Evolutionary conservation across 805 yeast species (phyloP).

Genomic region (Starmerella sp.): DNA sequence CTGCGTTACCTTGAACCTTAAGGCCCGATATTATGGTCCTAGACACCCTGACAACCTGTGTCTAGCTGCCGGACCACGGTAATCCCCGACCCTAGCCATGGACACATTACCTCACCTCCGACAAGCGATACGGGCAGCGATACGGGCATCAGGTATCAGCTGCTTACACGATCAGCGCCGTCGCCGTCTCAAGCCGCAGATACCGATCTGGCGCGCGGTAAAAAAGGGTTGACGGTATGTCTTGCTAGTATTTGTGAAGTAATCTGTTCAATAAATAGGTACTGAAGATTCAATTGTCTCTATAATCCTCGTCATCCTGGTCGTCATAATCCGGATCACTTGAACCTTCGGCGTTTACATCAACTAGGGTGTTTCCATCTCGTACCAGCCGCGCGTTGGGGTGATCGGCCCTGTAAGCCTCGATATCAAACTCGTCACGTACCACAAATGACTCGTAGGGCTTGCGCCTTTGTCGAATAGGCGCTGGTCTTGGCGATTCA

Average conservation of each 20-base stretch:
- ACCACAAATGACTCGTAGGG: conserved; percentile 8
- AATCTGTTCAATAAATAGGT: neutral
- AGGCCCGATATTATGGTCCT: too few species aligned
- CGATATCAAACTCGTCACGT: conserved; percentile 16
- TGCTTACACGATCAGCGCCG: neutral
- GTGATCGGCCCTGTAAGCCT: conserved; percentile 13
- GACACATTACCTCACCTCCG: too few species aligned
- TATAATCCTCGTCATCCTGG: neutral
- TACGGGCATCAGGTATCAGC: neutral
- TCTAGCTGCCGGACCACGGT: too few species aligned
- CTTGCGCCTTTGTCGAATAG: neutral
- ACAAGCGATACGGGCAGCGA: neutral
- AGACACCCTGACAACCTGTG: too few species aligned
- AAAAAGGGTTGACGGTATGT: too few species aligned
- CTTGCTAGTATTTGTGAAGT: too few species aligned
- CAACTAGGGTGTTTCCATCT: conserved; percentile 2
- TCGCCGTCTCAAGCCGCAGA: neutral
- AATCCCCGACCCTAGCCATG: too few species aligned
- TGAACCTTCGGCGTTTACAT: neutral
- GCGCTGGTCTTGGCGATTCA: conserved; percentile 4
- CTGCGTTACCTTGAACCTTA: too few species aligned
- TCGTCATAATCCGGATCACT: neutral
- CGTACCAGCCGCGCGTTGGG: conserved; percentile 7
- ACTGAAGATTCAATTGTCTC: neutral
- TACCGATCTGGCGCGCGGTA: too few species aligned